Evolutionary conservation across 1,139 yeast genomes (phyloP).

Genomic region (Suhomyces bolitotheri): DNA sequence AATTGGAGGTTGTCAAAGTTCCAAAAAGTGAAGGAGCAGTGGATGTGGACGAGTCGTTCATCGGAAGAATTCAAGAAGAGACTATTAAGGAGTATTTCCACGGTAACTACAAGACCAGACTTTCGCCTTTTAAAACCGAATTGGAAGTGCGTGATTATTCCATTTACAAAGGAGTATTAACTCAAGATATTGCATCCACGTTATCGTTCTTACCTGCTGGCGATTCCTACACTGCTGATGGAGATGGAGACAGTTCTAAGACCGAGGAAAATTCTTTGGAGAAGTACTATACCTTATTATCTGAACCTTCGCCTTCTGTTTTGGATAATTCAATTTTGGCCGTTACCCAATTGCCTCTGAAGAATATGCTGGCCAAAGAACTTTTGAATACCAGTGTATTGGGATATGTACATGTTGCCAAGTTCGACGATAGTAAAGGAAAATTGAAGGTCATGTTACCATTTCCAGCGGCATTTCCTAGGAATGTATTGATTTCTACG

Average conservation of each 20-base stretch:
- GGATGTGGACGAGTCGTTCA: conserved; percentile 68
- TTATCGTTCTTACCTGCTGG: conserved; percentile 49
- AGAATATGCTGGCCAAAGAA: conserved; percentile 48
- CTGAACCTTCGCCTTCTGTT: conserved; percentile 49
- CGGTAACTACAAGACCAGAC: conserved; percentile 64
- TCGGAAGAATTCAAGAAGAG: conserved; percentile 71
- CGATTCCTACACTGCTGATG: conserved; percentile 40
- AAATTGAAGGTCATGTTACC: conserved; percentile 77
- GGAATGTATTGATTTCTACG: conserved; percentile 64
- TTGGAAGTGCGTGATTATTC: conserved; percentile 37
- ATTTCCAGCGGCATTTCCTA: conserved; percentile 81
- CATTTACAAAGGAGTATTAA: conserved; percentile 41
- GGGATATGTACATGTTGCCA: conserved; percentile 59
- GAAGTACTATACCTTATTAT: conserved; percentile 33
- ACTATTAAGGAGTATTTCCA: conserved; percentile 86
- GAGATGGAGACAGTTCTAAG: conserved; percentile 19
- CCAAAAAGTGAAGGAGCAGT: conserved; percentile 74
- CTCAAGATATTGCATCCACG: conserved; percentile 38
- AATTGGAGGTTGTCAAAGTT: conserved; percentile 56
- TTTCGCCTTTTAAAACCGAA: conserved; percentile 69
- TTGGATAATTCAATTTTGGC: conserved; percentile 77
- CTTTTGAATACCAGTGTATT: conserved; percentile 60
- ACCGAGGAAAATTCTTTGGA: conserved; percentile 34
- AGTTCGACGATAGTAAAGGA: conserved; percentile 64
- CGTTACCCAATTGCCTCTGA: conserved; percentile 61